Conservation (phyloP, 352 stramenopile species). For the Lagenidium sp. region DNA sequence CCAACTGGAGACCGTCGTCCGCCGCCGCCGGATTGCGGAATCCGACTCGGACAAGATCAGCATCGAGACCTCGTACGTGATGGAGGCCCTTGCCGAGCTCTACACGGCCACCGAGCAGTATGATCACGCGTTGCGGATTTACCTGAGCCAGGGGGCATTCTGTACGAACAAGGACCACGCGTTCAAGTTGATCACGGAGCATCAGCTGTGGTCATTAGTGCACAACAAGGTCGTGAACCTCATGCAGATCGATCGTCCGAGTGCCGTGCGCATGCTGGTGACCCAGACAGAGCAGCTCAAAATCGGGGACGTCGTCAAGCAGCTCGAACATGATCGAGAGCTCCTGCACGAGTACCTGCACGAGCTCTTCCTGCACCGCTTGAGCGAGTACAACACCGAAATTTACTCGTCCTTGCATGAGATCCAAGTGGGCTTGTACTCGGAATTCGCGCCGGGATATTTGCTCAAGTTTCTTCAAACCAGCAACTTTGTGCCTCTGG, state of each 20-base stretch:
- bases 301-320: slow-evolving; percentile 64
- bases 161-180: slow-evolving; percentile 82
- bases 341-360: slow-evolving; percentile 71
- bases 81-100: slow-evolving; percentile 73
- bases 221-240: slow-evolving; percentile 71
- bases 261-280: slow-evolving; percentile 69
- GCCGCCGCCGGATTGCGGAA: slow-evolving; percentile 62
- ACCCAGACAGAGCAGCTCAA: slow-evolving; percentile 76
- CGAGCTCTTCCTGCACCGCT: slow-evolving; percentile 56
- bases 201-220: slow-evolving; percentile 72
- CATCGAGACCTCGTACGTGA: slow-evolving; percentile 73
- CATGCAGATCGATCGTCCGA: slow-evolving; percentile 65
- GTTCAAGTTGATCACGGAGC: slow-evolving; percentile 78
- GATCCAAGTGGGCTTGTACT: slow-evolving; percentile 65
- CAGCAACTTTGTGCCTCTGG: slow-evolving; percentile 72
- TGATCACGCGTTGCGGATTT: slow-evolving; percentile 76
- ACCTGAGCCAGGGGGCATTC: slow-evolving; percentile 73
- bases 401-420: slow-evolving; percentile 66
- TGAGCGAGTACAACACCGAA: slow-evolving; percentile 74
- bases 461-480: slow-evolving; percentile 74
- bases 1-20: slow-evolving; percentile 65
- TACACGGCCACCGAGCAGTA: slow-evolving; percentile 80
- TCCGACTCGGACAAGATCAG: slow-evolving; percentile 34
- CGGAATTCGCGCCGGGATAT: slow-evolving; percentile 47
- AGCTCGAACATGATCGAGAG: slow-evolving; percentile 59